These are phyloP conservation scores for Mimosa bimucronata DNA, from an alignment of 306 rosid genomes.

Conservation along the genomic window DNA sequence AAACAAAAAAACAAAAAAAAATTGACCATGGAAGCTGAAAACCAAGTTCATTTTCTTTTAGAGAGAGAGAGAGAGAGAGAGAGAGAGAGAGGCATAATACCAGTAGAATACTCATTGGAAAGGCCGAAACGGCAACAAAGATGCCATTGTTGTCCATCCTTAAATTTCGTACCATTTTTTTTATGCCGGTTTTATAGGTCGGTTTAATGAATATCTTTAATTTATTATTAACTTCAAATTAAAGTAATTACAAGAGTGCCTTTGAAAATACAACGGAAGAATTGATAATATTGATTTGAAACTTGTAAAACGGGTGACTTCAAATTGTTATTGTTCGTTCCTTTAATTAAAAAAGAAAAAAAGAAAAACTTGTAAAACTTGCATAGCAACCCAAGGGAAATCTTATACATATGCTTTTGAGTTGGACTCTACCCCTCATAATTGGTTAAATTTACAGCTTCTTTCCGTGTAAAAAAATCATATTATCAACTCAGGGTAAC, in stretches of 20 bases:
- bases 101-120: conserved; percentile 22
- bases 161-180: conserved; percentile 28
- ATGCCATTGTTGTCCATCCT: conserved; percentile 41
- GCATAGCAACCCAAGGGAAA: neutral
- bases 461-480: neutral
- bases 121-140: conserved; percentile 41
- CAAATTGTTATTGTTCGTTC: too few species aligned
- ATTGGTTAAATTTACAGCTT: neutral
- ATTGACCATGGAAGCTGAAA: conserved; percentile 35
- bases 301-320: neutral
- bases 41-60: conserved; percentile 7
- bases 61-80: neutral
- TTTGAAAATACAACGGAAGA: neutral
- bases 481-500: neutral
- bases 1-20: neutral
- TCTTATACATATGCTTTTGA: neutral
- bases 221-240: neutral
- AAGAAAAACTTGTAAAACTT: neutral
- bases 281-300: neutral
- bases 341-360: too few species aligned
- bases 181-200: neutral
- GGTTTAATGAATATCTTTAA: neutral
- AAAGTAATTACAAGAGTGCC: neutral
- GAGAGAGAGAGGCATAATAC: too few species aligned
- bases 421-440: neutral